Conservation (phyloP, 1,284 basidiomycete species). For the Uromyces viciae-fabae region DNA sequence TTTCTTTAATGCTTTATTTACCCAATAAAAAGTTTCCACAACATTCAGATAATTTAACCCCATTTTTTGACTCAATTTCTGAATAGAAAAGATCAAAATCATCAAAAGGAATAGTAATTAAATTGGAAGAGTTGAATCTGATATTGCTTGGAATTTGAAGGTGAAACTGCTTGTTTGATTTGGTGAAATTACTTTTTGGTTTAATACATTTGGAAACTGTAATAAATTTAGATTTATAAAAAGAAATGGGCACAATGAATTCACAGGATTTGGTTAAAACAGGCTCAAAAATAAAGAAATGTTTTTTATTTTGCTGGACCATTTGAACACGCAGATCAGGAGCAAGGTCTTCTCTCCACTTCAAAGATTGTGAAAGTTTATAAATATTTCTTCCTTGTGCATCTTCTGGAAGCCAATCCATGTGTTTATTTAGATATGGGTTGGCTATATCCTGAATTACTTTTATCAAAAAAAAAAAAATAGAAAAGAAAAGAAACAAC, state of each 20-base stretch:
- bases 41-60: neutral
- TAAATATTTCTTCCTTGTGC: neutral
- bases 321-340: conserved; percentile 5
- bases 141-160: neutral
- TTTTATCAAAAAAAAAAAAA: neutral
- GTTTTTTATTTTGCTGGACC: neutral
- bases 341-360: neutral
- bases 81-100: neutral
- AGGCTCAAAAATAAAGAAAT: conserved; percentile 8
- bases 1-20: neutral
- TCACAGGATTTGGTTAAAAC: neutral
- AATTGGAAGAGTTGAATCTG: neutral
- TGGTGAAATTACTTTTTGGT: neutral
- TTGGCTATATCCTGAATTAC: conserved; percentile 9
- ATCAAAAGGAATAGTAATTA: neutral
- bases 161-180: neutral
- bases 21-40: neutral
- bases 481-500: neutral
- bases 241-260: conserved; percentile 1
- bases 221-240: neutral
- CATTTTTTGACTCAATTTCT: neutral
- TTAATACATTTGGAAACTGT: neutral
- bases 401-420: neutral
- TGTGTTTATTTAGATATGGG: neutral
- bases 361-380: neutral